phyloP scores from a whole-genome alignment of 192 early-diverging fungal species.

The Rhizoclosmatium sp. region DNA sequence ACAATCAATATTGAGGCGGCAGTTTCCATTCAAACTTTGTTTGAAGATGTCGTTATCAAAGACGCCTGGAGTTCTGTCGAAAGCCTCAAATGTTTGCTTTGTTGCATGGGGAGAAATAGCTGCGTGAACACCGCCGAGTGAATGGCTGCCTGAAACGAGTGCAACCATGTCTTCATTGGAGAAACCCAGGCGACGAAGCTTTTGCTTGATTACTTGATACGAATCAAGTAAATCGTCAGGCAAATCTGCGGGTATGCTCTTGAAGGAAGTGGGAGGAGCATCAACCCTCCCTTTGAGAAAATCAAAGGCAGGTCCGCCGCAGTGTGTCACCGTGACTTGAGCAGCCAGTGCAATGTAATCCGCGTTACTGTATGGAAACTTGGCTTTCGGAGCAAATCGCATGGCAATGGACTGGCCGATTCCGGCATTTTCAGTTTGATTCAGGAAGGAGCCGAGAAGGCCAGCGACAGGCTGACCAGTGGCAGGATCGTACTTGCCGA shows the following conservation, averaged over 20 bases:
- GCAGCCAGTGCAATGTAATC: conserved; percentile 44
- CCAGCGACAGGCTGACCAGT: conserved; percentile 20
- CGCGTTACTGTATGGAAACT: conserved; percentile 24
- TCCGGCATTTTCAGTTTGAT: conserved; percentile 10
- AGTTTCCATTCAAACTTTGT: conserved; percentile 28
- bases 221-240: conserved; percentile 27
- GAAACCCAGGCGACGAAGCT: conserved; percentile 35
- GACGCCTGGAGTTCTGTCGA: conserved; percentile 43
- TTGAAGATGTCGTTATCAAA: conserved; percentile 49
- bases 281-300: conserved; percentile 30
- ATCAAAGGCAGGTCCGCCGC: conserved; percentile 44
- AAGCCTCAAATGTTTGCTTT: conserved; percentile 38
- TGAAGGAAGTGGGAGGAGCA: conserved; percentile 23
- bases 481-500: conserved; percentile 34
- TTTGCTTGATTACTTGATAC: conserved; percentile 18
- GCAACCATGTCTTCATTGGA: conserved; percentile 38
- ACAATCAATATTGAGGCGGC: conserved; percentile 38
- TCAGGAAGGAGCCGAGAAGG: conserved; percentile 5
- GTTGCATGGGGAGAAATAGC: conserved; percentile 36
- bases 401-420: conserved; percentile 15
- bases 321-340: conserved; percentile 34
- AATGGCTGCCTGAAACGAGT: conserved; percentile 41
- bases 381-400: not conserved
- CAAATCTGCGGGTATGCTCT: conserved; percentile 1
- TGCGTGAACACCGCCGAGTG: conserved; percentile 37